Conservation (phyloP, 192 early-diverging fungal species). For the Umbelopsis ramanniana region DNA sequence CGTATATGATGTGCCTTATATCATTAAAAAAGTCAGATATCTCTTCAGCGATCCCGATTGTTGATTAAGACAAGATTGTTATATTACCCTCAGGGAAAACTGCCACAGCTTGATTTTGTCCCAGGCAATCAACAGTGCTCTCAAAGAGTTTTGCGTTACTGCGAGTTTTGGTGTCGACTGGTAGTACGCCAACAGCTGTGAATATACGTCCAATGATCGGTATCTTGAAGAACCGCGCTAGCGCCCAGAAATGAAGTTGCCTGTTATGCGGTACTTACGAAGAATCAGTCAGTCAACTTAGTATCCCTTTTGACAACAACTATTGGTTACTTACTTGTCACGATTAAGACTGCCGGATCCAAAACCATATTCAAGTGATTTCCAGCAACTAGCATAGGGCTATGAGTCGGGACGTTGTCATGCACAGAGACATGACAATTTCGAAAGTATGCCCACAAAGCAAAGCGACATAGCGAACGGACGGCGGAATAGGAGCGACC, state of each 20-base stretch:
- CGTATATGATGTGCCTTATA: slow-evolving; percentile 48
- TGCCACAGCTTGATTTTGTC: slow-evolving; percentile 45
- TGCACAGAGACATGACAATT: slow-evolving; percentile 34
- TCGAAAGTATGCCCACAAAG: slow-evolving; percentile 42
- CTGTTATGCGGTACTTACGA: slow-evolving; percentile 46
- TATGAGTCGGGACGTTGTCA: slow-evolving; percentile 39
- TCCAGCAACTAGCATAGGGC: slow-evolving; percentile 43
- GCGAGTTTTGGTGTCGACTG: slow-evolving; percentile 52
- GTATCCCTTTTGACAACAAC: no score
- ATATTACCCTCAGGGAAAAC: slow-evolving; percentile 56
- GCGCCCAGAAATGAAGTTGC: slow-evolving; percentile 56
- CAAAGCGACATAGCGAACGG: slow-evolving; percentile 30
- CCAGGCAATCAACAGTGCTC: slow-evolving; percentile 44
- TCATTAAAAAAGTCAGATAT: neutral
- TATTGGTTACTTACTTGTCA: slow-evolving; percentile 7
- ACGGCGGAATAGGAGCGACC: slow-evolving; percentile 34
- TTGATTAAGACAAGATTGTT: neutral
- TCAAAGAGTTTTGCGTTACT: slow-evolving; percentile 51
- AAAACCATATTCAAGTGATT: slow-evolving; percentile 55
- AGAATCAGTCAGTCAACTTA: neutral
- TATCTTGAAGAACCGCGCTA: slow-evolving; percentile 48
- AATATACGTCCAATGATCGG: slow-evolving; percentile 39
- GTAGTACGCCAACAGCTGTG: slow-evolving; percentile 43
- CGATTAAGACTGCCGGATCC: slow-evolving; percentile 50
- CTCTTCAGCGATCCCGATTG: neutral